Conservation (phyloP, 1,284 basidiomycete genomes). For the Malassezia dermatis region DNA sequence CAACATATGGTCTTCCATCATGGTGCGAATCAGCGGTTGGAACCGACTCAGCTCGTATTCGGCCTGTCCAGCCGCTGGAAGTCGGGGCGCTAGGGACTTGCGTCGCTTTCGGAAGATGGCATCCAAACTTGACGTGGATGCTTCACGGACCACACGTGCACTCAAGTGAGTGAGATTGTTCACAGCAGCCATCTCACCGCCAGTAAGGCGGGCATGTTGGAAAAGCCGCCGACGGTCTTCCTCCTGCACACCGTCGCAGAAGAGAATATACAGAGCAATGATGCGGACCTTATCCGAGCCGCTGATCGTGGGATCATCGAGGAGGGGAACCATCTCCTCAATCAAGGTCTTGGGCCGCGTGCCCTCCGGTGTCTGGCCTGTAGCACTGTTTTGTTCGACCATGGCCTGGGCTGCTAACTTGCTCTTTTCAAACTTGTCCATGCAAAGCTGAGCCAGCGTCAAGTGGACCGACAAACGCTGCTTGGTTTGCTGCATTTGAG, state of each 20-base stretch:
- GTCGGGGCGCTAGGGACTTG: slow-evolving; percentile 60
- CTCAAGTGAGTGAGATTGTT: slow-evolving; percentile 79
- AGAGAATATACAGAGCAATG: slow-evolving; percentile 88
- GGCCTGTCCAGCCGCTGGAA: slow-evolving; percentile 50
- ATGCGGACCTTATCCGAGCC: slow-evolving; percentile 78
- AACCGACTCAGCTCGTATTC: slow-evolving; percentile 92
- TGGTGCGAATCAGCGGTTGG: slow-evolving; percentile 71
- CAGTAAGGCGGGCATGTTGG: slow-evolving; percentile 81
- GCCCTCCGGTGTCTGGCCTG: slow-evolving; percentile 40
- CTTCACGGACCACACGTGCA: slow-evolving; percentile 65
- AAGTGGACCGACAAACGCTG: slow-evolving; percentile 95
- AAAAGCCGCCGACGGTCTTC: slow-evolving; percentile 88
- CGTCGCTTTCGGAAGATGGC: slow-evolving; percentile 53
- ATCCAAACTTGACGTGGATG: slow-evolving; percentile 21
- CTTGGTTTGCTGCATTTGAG: slow-evolving; percentile 87
- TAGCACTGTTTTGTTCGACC: slow-evolving; percentile 65
- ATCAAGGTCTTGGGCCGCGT: slow-evolving; percentile 55
- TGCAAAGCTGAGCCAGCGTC: slow-evolving; percentile 94
- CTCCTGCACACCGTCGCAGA: slow-evolving; percentile 91
- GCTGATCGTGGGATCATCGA: slow-evolving; percentile 68
- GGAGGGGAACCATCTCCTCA: slow-evolving; percentile 94
- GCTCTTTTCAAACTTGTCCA: slow-evolving; percentile 79
- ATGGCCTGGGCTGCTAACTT: slow-evolving; percentile 74
- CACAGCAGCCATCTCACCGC: slow-evolving; percentile 86
- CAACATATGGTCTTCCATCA: slow-evolving; percentile 78